These are phyloP conservation scores for Silene coronaria DNA, from an alignment of 179 eudicot species.

Conservation along the genomic window DNA sequence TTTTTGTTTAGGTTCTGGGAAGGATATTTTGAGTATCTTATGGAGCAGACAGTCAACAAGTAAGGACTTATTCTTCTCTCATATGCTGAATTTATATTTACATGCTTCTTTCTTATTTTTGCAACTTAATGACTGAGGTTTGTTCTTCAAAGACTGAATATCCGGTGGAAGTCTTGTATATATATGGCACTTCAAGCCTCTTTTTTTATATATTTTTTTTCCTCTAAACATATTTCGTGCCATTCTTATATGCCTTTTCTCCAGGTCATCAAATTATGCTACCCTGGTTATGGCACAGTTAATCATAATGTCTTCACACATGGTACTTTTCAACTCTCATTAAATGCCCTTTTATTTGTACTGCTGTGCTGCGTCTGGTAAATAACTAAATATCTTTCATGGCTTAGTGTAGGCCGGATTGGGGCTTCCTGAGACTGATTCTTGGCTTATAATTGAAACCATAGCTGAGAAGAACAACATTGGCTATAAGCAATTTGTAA, in stretches of 20 bases:
- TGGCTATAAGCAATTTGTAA: conserved; percentile 92
- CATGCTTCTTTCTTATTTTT: neutral
- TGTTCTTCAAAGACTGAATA: neutral
- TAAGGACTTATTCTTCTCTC: conserved; percentile 32
- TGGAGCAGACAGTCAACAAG: conserved; percentile 90
- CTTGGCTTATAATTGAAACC: conserved; percentile 90
- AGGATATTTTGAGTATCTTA: conserved; percentile 83
- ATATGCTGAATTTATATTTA: neutral
- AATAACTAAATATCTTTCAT: conserved; percentile 12
- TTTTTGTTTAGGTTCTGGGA: conserved; percentile 82
- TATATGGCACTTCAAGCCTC: neutral
- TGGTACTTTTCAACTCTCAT: conserved; percentile 47
- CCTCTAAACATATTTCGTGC: neutral
- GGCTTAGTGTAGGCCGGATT: conserved; percentile 71
- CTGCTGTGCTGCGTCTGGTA: conserved; percentile 7
- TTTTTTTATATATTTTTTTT: neutral
- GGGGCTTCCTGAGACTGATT: conserved; percentile 86
- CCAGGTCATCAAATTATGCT: conserved; percentile 85
- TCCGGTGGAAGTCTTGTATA: neutral
- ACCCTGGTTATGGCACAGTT: conserved; percentile 69
- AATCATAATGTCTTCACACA: conserved; percentile 68
- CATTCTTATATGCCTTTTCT: conserved; percentile 3
- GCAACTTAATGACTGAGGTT: neutral
- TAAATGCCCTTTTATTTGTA: neutral
- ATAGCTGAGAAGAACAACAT: conserved; percentile 91